Evolutionary conservation across 2,329 filamentous ascomycete genomes (phyloP).

Genomic region (Cladosporium austrohemisphaericum): DNA sequence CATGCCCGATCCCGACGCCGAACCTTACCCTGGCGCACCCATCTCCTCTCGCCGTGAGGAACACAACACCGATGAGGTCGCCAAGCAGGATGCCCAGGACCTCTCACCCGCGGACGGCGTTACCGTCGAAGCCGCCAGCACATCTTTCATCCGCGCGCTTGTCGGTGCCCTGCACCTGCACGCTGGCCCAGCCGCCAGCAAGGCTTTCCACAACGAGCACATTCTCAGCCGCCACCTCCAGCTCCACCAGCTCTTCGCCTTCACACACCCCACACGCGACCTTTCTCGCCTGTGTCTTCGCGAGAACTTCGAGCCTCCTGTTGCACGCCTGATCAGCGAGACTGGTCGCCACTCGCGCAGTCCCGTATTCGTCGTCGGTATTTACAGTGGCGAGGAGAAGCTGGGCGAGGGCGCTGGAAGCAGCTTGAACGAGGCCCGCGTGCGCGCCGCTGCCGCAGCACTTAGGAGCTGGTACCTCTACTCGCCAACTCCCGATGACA

Average conservation of each 20-base stretch:
- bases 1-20: constrained; percentile 18
- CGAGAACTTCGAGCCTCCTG: constrained; percentile 82
- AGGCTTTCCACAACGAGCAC: constrained; percentile 78
- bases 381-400: constrained; percentile 87
- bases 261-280: constrained; percentile 79
- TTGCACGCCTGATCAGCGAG: constrained; percentile 84
- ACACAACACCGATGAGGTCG: constrained; percentile 11
- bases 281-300: constrained; percentile 76
- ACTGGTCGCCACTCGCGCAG: constrained; percentile 80
- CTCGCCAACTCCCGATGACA: constrained; percentile 60
- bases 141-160: constrained; percentile 76
- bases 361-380: constrained; percentile 89
- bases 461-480: constrained; percentile 97
- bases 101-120: constrained; percentile 27
- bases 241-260: constrained; percentile 74
- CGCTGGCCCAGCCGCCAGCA: constrained; percentile 71
- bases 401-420: constrained; percentile 83
- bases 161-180: constrained; percentile 84
- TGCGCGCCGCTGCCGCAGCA: constrained; percentile 75
- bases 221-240: constrained; percentile 53
- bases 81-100: constrained; percentile 14
- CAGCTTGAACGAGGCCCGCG: constrained; percentile 71
- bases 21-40: constrained; percentile 8
- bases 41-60: constrained; percentile 1
- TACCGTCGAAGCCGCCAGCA: constrained; percentile 58